Base-by-base conservation (phyloP, 164 flowering plant genomes). In the Kalanchoe fedtschenkoi region DNA sequence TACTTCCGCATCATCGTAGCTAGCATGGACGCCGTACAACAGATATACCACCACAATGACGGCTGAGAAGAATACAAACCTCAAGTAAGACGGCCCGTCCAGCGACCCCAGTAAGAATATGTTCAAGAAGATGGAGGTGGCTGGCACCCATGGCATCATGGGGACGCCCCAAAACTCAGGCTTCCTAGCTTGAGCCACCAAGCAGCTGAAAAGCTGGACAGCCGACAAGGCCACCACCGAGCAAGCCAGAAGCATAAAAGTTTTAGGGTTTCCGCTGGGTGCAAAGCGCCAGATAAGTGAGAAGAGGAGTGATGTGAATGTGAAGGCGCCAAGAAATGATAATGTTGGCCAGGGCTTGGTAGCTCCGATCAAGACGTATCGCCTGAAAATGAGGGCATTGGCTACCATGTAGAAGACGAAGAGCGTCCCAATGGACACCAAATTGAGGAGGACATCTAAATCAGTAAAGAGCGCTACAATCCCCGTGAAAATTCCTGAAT, bases 391-490 rank as follows among this genome's bases (percentile, higher is more conserved):
- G 3, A 93, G 77, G 0, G 99, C 99, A 63, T 86, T 88, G 1
- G 96, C 96, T 24, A 93, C 99, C 96, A 93, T 79, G 83, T 82
- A 90, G 75, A 90, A 93, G 26, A 93, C 92, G 38, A 90, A 86
- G 42, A 93, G 89, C 0, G 99, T 88, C 2, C 95, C 96, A 16
- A 93, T 93, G 15, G 96, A 82, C 10, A 93, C 84, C 10, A 93
- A 81, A 73, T 90, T 71, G 34, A 88, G 80, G 1, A 93, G 85
- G 58, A 93, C 74, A 19, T 76, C 60, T 0, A 93, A 77, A 34
- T 88, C 97, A 1, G 97, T 87, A 76, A 93, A 88, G 10, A 93
- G 72, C 1, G 91, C 89, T 5, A 88, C 78, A 0, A 80, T 79
- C 0, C 96, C 92, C 14, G 95, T 86, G 59, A 76, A 81, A 38